Evolutionary conservation across 768 basidiomycete genomes (phyloP).

Genomic region (Grammothele lineata): DNA sequence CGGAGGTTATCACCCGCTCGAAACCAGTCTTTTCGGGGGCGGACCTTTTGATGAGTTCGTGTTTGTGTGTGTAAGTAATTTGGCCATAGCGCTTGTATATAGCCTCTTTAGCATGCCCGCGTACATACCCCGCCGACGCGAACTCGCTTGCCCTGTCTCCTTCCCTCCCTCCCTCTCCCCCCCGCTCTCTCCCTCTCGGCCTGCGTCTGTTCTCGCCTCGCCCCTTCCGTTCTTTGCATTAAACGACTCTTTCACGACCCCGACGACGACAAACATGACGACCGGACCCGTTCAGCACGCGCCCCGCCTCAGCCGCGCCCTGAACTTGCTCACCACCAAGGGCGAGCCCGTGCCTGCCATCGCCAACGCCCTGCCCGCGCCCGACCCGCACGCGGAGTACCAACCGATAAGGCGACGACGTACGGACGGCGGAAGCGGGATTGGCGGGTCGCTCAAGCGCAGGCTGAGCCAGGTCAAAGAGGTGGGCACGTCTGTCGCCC

Average conservation of each 20-base stretch:
- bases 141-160: too few species aligned
- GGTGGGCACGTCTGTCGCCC: constrained; percentile 12
- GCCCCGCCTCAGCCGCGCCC: constrained; percentile 6
- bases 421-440: constrained; percentile 6
- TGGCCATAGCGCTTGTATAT: too few species aligned
- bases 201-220: too few species aligned
- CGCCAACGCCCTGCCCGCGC: constrained; percentile 3
- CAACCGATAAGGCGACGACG: constrained; percentile 4
- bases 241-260: background rate
- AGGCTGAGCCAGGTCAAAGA: constrained; percentile 17
- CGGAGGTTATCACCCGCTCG: too few species aligned
- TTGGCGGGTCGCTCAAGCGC: constrained; percentile 18
- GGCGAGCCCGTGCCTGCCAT: constrained; percentile 15
- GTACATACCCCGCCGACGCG: too few species aligned
- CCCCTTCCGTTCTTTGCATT: too few species aligned
- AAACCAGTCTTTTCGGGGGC: too few species aligned
- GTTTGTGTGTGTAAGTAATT: too few species aligned
- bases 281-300: background rate
- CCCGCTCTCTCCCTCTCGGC: background rate
- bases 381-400: constrained; percentile 1
- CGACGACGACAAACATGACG: constrained; percentile 8
- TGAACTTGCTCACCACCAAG: constrained; percentile 14
- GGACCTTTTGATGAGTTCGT: too few species aligned
- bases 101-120: too few species aligned
- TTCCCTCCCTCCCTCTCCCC: background rate